These are phyloP conservation scores for Cryphonectria carpinicola DNA, from an alignment of 2,329 filamentous ascomycete species.

Conservation along the genomic window DNA sequence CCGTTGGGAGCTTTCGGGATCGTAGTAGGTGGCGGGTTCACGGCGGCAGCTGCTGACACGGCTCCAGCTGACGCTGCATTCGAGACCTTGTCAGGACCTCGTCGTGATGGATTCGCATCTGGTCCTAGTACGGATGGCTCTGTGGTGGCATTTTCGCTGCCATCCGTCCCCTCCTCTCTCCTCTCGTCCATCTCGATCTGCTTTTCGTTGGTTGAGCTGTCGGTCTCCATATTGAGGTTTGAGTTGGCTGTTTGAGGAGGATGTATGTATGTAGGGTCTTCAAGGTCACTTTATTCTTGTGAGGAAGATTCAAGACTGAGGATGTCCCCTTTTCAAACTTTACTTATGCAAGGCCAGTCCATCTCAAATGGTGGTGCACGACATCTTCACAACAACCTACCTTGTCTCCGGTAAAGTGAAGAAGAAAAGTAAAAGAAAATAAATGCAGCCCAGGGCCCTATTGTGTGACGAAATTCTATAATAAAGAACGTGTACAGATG, in stretches of 20 bases:
- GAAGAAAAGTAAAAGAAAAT: neutral
- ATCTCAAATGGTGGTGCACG: neutral
- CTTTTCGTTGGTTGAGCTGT: neutral
- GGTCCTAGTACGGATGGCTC: neutral
- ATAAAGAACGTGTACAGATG: neutral
- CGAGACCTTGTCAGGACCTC: neutral
- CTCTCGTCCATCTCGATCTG: neutral
- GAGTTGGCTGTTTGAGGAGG: neutral
- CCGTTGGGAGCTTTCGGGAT: constrained; percentile 44
- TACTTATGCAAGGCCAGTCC: neutral
- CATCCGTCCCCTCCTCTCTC: neutral
- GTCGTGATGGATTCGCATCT: neutral
- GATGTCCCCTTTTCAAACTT: neutral
- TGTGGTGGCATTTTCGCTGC: neutral
- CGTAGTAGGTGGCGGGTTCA: neutral
- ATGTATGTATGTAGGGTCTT: neutral
- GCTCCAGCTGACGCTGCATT: neutral
- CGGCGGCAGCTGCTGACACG: neutral
- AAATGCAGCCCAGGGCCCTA: neutral
- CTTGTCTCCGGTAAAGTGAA: neutral
- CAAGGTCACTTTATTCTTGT: neutral
- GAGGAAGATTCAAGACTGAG: neutral
- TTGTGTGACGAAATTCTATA: neutral
- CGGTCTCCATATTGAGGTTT: neutral
- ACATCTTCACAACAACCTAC: neutral